Evolutionary conservation across 2,329 filamentous ascomycete species (phyloP), one percentile per base, ranked within the genome.

Genomic region (Tolypocladium amazonense): DNA sequence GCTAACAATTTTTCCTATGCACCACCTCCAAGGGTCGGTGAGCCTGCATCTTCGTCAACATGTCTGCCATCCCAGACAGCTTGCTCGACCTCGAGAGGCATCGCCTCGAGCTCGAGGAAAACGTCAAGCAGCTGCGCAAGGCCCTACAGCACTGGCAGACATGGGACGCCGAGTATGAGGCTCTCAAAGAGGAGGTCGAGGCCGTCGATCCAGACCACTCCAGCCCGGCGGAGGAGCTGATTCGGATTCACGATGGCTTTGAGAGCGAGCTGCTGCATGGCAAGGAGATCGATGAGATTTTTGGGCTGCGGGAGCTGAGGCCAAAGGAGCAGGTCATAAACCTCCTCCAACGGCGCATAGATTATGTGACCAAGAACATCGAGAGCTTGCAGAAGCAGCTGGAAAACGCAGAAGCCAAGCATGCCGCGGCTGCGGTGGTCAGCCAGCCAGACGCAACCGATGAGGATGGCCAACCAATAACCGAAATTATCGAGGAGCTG

Each of bases 131-230:
- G 70, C 82, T 97, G 25, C 84, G 84, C 59, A 85, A 88, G 68
- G 87, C 89, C 8, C 80, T 97, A 58, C 85, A 86, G 63, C 88
- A 96, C 76, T 99, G 93, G 93, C 88, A 90, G 64, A 87, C 87
- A 59, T 95, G 90, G 84, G 92, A 96, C 71, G 85, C 89, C 56
- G 93, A 97, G 72, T 97, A 97, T 73, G 90, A 96, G 70, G 85
- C 87, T 30, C 80, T 97, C 62, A 92, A 89, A 70, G 90, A 95
- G 71, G 90, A 95, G 68, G 82, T 97, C 37, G 75, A 84, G 58
- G 78, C 76, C 4, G 70, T 87, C 23, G 43, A 4, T 33, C 71
- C 79, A 41, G 71, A 77, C 50, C 75, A 77, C 57, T 73, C 81
- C 59, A 73, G 75, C 37, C 56, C 65, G 14, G 59, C 63, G 18